Evolutionary conservation across 352 stramenopile species (phyloP).

Genomic region (Phytophthora pseudosyringae): DNA sequence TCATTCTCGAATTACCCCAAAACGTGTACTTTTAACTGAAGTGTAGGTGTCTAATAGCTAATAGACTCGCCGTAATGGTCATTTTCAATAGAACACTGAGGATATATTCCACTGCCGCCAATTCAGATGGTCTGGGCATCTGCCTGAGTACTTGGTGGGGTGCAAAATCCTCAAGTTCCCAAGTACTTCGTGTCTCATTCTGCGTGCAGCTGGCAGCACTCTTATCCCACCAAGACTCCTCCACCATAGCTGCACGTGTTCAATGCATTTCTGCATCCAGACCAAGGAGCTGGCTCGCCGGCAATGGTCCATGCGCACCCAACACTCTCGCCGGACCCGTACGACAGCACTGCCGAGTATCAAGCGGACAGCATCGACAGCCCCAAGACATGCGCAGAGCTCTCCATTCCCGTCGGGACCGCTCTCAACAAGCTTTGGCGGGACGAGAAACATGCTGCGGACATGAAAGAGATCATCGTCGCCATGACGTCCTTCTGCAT

Average conservation of each 20-base stretch:
- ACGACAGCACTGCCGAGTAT: conserved; percentile 12
- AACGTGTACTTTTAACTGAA: too few species aligned
- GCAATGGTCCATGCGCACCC: conserved; percentile 5
- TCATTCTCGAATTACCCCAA: neutral
- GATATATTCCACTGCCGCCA: too few species aligned
- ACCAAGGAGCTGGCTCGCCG: neutral
- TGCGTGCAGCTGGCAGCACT: too few species aligned
- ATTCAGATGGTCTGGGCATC: too few species aligned
- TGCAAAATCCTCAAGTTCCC: too few species aligned
- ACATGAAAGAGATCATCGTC: conserved; percentile 42
- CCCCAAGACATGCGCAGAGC: neutral
- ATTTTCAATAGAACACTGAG: too few species aligned
- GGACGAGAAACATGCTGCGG: conserved; percentile 45
- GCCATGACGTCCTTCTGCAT: conserved; percentile 44
- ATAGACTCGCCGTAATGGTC: too few species aligned
- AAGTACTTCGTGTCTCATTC: too few species aligned
- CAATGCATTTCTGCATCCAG: neutral
- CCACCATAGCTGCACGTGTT: too few species aligned
- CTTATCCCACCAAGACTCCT: too few species aligned
- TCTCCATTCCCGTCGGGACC: conserved; percentile 24
- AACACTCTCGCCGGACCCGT: conserved; percentile 14
- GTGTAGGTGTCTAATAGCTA: too few species aligned
- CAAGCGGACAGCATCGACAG: neutral
- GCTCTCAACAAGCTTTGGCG: conserved; percentile 43
- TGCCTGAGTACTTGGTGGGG: too few species aligned